Base-by-base conservation (phyloP, 177 flowering plant species). In the Tripterygium wilfordii region DNA sequence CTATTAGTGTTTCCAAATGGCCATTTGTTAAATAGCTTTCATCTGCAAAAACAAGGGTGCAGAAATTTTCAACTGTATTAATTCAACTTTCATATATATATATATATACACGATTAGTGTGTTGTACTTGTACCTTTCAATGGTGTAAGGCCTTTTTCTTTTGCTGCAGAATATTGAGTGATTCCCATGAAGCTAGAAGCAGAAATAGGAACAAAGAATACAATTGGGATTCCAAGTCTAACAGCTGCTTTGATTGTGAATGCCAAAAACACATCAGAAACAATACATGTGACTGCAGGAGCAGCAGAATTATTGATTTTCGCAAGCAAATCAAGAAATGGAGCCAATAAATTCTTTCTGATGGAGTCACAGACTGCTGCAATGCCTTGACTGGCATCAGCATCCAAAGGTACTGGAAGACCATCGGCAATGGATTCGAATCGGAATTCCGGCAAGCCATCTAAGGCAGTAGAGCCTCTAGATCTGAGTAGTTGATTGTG, bases 31-130 rank as follows among this genome's bases (percentile, higher is more conserved):
- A 10, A 36, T 36, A 36, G 32, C 20, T 43, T 5, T 26, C 47
- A 26, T 27, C 47, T 43, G 47, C 20, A 43, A 43, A 43, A 32
- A 10, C 17, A 47, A 42, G n/a, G n/a, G n/a, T n/a, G n/a, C n/a
- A n/a, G n/a, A n/a, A n/a, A n/a, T n/a, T n/a, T n/a, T n/a, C n/a
- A n/a, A n/a, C n/a, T n/a, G n/a, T n/a, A n/a, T n/a, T n/a, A n/a
- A n/a, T n/a, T n/a, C n/a, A n/a, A n/a, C n/a, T n/a, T n/a, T n/a
- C n/a, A n/a, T n/a, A n/a, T n/a, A n/a, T n/a, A n/a, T n/a, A n/a
- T n/a, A n/a, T n/a, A n/a, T n/a, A n/a, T n/a, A n/a, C n/a, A n/a
- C n/a, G n/a, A n/a, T n/a, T n/a, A n/a, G n/a, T n/a, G n/a, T n/a
- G n/a, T n/a, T n/a, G n/a, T n/a, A n/a, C n/a, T 4, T n/a, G n/a